Conservation (phyloP, 2,329 filamentous ascomycete genomes). For the Penicillium sp. region DNA sequence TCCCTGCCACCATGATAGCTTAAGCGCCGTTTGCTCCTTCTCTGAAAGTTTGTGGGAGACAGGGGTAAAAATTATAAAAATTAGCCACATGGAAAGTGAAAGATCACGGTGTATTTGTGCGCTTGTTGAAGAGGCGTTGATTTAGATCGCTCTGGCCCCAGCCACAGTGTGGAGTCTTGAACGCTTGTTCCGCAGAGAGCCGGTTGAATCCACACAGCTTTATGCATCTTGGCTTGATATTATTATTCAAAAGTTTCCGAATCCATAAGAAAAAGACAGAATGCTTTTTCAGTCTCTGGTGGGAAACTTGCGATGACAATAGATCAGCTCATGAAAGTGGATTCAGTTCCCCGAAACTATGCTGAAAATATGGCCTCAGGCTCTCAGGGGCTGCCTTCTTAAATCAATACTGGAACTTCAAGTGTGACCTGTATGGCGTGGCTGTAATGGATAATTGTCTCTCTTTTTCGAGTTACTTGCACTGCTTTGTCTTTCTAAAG, state of each 20-base stretch:
- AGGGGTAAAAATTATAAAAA: neutral
- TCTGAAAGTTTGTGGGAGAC: neutral
- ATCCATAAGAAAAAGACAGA: neutral
- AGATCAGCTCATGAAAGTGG: neutral
- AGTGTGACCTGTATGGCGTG: too few relatives aligned
- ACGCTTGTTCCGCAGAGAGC: slow-evolving; percentile 4
- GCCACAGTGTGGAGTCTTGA: slow-evolving; percentile 13
- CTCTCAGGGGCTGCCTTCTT: too few relatives aligned
- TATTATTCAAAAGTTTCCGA: neutral
- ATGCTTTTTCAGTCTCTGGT: neutral
- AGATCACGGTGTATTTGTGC: slow-evolving; percentile 9
- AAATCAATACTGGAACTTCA: too few relatives aligned
- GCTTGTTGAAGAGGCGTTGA: slow-evolving; percentile 9
- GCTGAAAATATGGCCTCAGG: too few relatives aligned
- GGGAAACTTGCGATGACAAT: too few relatives aligned
- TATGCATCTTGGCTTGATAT: neutral
- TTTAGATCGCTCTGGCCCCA: slow-evolving; percentile 9
- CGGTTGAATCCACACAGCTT: neutral
- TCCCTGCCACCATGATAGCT: neutral
- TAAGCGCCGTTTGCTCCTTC: neutral
- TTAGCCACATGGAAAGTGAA: slow-evolving; percentile 5
- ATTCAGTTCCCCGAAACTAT: neutral
- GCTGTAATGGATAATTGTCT: too few relatives aligned
- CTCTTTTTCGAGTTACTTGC: too few relatives aligned
- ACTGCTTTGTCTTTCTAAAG: neutral